Evolutionary conservation across 192 early-diverging fungal genomes (phyloP).

Genomic region (Kappamyces sp.): DNA sequence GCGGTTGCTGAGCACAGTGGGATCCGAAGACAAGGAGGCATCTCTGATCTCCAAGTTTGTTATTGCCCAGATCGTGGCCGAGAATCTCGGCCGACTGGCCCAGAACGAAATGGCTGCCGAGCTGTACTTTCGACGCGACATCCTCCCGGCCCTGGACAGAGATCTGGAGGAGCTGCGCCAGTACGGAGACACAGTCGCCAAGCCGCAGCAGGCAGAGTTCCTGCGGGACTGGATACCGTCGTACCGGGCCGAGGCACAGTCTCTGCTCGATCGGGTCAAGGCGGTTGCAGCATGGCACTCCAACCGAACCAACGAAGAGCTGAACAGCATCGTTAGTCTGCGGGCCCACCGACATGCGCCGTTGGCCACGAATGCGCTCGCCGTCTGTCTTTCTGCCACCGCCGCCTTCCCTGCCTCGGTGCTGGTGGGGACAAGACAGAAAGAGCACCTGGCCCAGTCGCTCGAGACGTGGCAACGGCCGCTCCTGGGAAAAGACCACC

Average conservation of each 20-base stretch:
- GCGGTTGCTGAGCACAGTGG: conserved; percentile 12
- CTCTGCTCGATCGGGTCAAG: conserved; percentile 31
- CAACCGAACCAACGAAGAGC: conserved; percentile 47
- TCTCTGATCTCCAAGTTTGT: conserved; percentile 54
- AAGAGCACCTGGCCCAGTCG: not conserved
- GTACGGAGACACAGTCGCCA: conserved; percentile 15
- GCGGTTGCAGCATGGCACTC: conserved; percentile 44
- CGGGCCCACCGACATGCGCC: conserved; percentile 38
- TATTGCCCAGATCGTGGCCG: conserved; percentile 57
- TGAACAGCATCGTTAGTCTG: conserved; percentile 43
- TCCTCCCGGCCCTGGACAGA: conserved; percentile 44
- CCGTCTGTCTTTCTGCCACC: conserved; percentile 30
- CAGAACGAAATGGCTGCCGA: conserved; percentile 59
- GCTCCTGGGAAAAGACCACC: too few species aligned
- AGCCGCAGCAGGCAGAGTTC: conserved; percentile 14
- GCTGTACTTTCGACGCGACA: conserved; percentile 53
- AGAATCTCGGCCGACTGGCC: conserved; percentile 55
- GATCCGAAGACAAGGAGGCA: conserved; percentile 42
- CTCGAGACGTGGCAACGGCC: too few species aligned
- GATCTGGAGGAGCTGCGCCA: conserved; percentile 40
- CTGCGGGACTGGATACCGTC: conserved; percentile 41
- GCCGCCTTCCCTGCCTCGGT: not conserved
- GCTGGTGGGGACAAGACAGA: not conserved
- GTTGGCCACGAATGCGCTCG: conserved; percentile 46
- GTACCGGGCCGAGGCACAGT: conserved; percentile 26